Evolutionary conservation across 1,284 basidiomycete species (phyloP), one percentile per base, ranked within the genome.

Genomic region (Inonotus hispidus): DNA sequence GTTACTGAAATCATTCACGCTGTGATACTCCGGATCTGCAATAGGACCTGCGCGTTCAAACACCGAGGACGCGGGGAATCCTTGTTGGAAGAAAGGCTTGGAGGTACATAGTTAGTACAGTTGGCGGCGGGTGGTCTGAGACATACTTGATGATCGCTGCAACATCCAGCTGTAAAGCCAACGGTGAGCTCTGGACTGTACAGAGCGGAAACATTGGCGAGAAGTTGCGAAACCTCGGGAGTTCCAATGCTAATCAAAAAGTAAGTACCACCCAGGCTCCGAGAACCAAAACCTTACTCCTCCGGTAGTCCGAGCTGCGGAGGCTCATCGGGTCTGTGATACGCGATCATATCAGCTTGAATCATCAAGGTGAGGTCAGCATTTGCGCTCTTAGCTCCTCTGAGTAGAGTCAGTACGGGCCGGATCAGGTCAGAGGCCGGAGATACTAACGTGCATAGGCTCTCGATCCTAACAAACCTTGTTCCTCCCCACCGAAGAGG

Each of bases 291-390:
- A 23, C 55, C 55, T 35, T 21, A 58, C 60, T 14, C 25, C 1
- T 78, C 74, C 8, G 85, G 92, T 43, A 94, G 79, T 29, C 88
- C 92, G 6, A 95, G 80, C 71, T 95, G 92, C 3, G 82, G 71
- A 32, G 90, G 88, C 73, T 95, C 92, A 43, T 78, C 81, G 13
- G 79, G 82, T 35, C 77, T 83, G 61, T 83, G 90, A 70, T 93
- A 94, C 0, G 82, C 93, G 52, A 91, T 78, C 92, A 95, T 95
- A 68, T 95, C 93, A 0, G 90, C 90, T 71, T 95, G 93, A 59
- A 95, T 79, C 81, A 94, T 90, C 43, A 94, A 71, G 1, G 87
- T 84, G 52, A 95, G 75, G 65, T 91, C 88, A 19, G 84, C 85
- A 63, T 82, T 75, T 23, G 73, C 72, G 73, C 73, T 58, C 81